Evolutionary conservation across 2,329 filamentous ascomycete genomes (phyloP), one percentile per base, ranked within the genome.

Genomic region (Hysterium pulicare): DNA sequence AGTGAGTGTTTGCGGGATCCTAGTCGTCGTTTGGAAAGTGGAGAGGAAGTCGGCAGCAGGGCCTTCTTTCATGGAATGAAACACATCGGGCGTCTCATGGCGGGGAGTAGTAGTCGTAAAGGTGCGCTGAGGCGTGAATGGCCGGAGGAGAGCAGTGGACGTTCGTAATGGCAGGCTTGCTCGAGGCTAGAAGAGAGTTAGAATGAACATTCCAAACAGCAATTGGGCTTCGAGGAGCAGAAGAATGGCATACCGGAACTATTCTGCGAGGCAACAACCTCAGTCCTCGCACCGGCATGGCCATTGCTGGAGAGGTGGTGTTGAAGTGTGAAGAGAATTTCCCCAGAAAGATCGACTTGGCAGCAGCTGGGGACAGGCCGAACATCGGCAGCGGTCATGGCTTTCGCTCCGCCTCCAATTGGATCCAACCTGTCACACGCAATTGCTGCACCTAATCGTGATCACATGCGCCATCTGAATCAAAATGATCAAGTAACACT

Each of bases 1-100:
- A 2, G 87, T 93, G 39, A 95, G 69, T 2, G 87, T 96, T 68
- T 95, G 90, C 0, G 87, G 79, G 2, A 69, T 67, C 15, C 58
- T 55, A 19, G 66, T 62, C 21, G 71, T 55, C 28, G 59, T 62
- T 15, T 67, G 78, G 24, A 87, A 83, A 31, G 85, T 82, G 50
- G 94, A 81, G 48, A 95, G 79, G 46, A 89, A 83, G 55, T 86
- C 81, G 13, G 89, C 71, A 4, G 69, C 58, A 2, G 77, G 66
- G 49, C 77, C 77, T 45, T 84, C 76, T 42, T 80, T 72, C 61
- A 86, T 79, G 2, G 82, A 77, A 44, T 81, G 80, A 57, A 87
- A 87, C 45, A 67, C 63, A 37, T 66, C 58, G 8, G 59, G 57
- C 4, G 50, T 41, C 9, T 64, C 55, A 37, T 44, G 43, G 26